A percentile compares a stretch with the other conserved stretches of the same genome.
Conservation (phyloP, 1,284 basidiomycete genomes). For the Porodaedalea pini region DNA sequence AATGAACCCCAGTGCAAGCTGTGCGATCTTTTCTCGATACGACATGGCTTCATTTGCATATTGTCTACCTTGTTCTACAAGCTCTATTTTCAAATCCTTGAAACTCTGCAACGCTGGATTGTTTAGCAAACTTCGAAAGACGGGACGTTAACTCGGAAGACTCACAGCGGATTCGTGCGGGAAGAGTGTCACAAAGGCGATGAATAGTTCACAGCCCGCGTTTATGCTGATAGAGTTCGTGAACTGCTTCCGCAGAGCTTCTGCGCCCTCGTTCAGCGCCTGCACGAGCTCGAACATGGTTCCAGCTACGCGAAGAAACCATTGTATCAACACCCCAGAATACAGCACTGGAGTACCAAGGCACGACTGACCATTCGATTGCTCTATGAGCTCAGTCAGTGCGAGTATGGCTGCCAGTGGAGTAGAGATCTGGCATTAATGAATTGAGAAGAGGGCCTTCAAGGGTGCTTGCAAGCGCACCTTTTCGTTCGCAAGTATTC, state of each 20-base stretch:
- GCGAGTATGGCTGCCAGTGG: slow-evolving; percentile 86
- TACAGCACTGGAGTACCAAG: slow-evolving; percentile 14
- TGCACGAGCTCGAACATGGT: slow-evolving; percentile 91
- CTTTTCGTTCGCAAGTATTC: slow-evolving; percentile 54
- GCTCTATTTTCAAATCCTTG: slow-evolving; percentile 74
- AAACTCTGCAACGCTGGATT: slow-evolving; percentile 57
- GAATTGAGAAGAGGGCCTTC: slow-evolving; percentile 8
- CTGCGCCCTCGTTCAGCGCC: slow-evolving; percentile 73
- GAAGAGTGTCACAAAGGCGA: slow-evolving; percentile 81
- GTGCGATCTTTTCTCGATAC: slow-evolving; percentile 88
- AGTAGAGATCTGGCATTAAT: slow-evolving; percentile 62
- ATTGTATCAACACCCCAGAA: slow-evolving; percentile 19
- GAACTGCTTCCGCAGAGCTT: slow-evolving; percentile 58
- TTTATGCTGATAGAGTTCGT: slow-evolving; percentile 83
- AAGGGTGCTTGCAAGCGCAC: slow-evolving; percentile 35
- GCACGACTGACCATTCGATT: slow-evolving; percentile 58
- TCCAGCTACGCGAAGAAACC: slow-evolving; percentile 47
- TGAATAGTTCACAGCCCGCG: slow-evolving; percentile 89
- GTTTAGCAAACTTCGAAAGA: slow-evolving; percentile 15
- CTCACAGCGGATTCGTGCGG: slow-evolving; percentile 79
- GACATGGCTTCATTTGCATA: slow-evolving; percentile 80
- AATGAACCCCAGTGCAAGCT: slow-evolving; percentile 88
- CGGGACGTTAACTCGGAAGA: slow-evolving; percentile 17
- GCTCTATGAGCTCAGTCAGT: slow-evolving; percentile 71
- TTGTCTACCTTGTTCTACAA: slow-evolving; percentile 73